These are phyloP conservation scores for Trichosanthes truncata DNA, from an alignment of 306 rosid genomes.

Conservation along the genomic window DNA sequence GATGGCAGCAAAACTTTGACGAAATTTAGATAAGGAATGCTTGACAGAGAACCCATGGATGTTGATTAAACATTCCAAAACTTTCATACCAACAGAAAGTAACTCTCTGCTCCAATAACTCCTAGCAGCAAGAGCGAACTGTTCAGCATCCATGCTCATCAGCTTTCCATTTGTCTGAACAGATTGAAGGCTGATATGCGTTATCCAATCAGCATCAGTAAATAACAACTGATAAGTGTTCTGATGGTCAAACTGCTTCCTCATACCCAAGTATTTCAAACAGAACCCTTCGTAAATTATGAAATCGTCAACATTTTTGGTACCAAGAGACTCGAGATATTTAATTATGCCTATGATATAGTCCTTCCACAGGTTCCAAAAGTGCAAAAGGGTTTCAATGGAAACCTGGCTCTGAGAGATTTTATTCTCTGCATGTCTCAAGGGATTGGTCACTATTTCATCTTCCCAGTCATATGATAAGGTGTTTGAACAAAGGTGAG, in stretches of 20 bases:
- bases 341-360: conserved; percentile 22
- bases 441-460: conserved; percentile 7
- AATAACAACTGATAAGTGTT: conserved; percentile 22
- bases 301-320: conserved; percentile 14
- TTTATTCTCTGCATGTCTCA: conserved; percentile 9
- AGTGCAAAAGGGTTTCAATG: conserved; percentile 35
- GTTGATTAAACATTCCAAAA: not conserved
- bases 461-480: conserved; percentile 28
- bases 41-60: not conserved
- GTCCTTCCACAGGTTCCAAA: conserved; percentile 59
- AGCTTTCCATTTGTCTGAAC: conserved; percentile 21
- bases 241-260: conserved; percentile 10
- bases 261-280: conserved; percentile 42
- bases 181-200: conserved; percentile 1
- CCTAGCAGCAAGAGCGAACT: conserved; percentile 26
- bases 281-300: conserved; percentile 25
- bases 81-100: conserved; percentile 15
- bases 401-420: conserved; percentile 30
- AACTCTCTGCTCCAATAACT: conserved; percentile 11
- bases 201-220: conserved; percentile 47
- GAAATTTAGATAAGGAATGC: conserved; percentile 2
- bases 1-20: not conserved
- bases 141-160: conserved; percentile 13
- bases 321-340: conserved; percentile 23
- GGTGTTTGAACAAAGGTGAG: conserved; percentile 25